phyloP scores from a whole-genome alignment of 139 green algal genomes.

The Chlamydomonas sphaeroides region DNA sequence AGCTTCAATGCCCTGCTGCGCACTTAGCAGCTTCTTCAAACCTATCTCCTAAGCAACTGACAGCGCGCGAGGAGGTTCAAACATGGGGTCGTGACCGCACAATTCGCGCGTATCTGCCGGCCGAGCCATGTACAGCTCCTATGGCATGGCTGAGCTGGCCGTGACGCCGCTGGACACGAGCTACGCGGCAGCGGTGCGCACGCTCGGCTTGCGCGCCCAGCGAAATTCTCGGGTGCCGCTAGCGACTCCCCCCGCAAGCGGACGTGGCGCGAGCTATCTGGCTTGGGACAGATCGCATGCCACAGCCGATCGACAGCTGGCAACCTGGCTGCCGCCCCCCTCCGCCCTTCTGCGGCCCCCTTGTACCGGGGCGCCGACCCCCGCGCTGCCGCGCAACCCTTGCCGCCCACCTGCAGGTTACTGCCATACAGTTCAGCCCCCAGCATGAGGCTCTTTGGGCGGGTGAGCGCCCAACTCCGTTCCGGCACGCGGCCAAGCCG shows the following conservation, averaged over 20 bases:
- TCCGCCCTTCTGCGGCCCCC: background rate
- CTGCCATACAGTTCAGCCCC: conserved; percentile 47
- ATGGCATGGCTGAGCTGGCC: conserved; percentile 43
- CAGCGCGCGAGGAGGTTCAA: too few relatives aligned
- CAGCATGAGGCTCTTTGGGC: conserved; percentile 57
- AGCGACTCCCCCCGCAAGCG: too few relatives aligned
- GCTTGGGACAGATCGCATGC: background rate
- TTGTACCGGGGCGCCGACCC: background rate
- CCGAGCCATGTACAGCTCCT: conserved; percentile 21
- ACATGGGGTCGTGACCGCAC: too few relatives aligned
- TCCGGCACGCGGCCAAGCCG: background rate
- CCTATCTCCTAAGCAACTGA: too few relatives aligned
- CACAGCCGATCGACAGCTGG: background rate
- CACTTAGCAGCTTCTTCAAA: too few relatives aligned
- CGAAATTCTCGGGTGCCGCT: too few relatives aligned
- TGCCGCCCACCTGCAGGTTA: conserved; percentile 31
- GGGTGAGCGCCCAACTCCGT: conserved; percentile 18
- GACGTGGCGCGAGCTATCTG: too few relatives aligned
- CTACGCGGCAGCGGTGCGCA: conserved; percentile 44
- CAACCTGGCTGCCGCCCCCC: background rate
- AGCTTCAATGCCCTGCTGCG: too few relatives aligned
- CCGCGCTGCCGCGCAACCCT: background rate
- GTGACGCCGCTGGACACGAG: conserved; percentile 43
- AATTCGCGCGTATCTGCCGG: too few relatives aligned
- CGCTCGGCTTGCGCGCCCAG: background rate